Evolutionary conservation across 192 early-diverging fungal species (phyloP).

Genomic region (Spizellomyces sp.): DNA sequence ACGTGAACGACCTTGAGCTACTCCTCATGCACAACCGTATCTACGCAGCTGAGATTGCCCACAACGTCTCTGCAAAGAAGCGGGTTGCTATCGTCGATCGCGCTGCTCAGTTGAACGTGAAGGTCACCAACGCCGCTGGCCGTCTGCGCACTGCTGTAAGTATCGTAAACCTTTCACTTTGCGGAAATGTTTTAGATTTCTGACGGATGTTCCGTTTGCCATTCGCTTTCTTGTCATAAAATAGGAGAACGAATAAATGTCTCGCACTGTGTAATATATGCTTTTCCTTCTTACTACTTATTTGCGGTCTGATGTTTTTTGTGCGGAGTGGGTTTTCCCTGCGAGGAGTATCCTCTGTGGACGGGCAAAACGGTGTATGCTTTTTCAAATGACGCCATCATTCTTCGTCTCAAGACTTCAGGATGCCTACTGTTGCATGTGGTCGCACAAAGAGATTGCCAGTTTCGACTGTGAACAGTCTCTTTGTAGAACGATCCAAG

Average conservation of each 20-base stretch:
- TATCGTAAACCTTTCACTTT: not conserved
- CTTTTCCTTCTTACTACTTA: not conserved
- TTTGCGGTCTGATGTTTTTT: not conserved
- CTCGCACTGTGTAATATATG: conserved; percentile 21
- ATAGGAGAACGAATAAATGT: conserved; percentile 32
- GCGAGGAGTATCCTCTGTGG: too few relatives aligned
- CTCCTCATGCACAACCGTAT: conserved; percentile 99
- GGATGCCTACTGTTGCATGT: too few relatives aligned
- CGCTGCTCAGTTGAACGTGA: conserved; percentile 94
- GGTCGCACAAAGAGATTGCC: too few relatives aligned
- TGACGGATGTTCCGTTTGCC: not conserved
- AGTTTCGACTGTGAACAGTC: too few relatives aligned
- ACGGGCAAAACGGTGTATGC: too few relatives aligned
- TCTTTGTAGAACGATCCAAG: too few relatives aligned
- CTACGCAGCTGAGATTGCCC: conserved; percentile 99
- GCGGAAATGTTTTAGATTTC: not conserved
- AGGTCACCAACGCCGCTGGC: conserved; percentile 92
- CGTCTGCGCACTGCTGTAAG: conserved; percentile 62
- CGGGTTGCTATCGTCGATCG: conserved; percentile 89
- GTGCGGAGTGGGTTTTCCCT: too few relatives aligned
- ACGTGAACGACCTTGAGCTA: conserved; percentile 89
- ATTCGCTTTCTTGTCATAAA: not conserved
- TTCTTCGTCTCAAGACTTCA: too few relatives aligned
- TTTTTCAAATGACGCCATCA: too few relatives aligned
- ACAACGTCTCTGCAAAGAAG: conserved; percentile 95